Percentiles rank a stretch among this genome's conserved stretches.
Conservation (phyloP, 225 moss, liverwort and hornwort species). For the Neckera pumila region DNA sequence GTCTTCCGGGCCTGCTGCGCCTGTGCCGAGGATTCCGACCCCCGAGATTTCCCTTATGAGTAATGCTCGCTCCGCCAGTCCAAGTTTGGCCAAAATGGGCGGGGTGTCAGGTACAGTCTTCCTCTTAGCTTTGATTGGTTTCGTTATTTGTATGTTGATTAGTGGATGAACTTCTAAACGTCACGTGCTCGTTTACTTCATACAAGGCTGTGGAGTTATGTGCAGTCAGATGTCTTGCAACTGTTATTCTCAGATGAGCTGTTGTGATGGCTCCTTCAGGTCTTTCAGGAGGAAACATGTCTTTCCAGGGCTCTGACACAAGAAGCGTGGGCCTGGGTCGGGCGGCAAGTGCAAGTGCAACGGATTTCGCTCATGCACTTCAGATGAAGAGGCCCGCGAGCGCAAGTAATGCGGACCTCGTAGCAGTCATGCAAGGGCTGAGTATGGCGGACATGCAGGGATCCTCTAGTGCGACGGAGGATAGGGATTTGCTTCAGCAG, state of each 20-base stretch:
- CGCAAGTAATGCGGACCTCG: slow-evolving; percentile 70
- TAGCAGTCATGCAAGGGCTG: slow-evolving; percentile 62
- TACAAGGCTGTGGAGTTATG: background rate
- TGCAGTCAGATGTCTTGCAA: background rate
- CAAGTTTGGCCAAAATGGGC: slow-evolving; percentile 24
- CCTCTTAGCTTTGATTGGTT: background rate
- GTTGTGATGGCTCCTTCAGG: background rate
- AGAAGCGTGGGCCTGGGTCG: slow-evolving; percentile 13
- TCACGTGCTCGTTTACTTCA: background rate
- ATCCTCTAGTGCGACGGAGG: slow-evolving; percentile 24
- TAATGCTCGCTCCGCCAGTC: slow-evolving; percentile 58
- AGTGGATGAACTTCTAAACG: background rate
- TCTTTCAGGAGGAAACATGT: slow-evolving; percentile 27
- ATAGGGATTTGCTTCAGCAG: slow-evolving; percentile 38
- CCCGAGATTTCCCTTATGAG: slow-evolving; percentile 19
- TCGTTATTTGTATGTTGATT: background rate
- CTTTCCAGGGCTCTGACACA: slow-evolving; percentile 24
- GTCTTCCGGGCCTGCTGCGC: slow-evolving; percentile 44
- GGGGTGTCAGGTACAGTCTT: slow-evolving; percentile 19
- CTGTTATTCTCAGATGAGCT: background rate
- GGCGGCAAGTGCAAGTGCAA: slow-evolving; percentile 35
- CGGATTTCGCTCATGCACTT: slow-evolving; percentile 27
- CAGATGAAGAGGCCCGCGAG: slow-evolving; percentile 56
- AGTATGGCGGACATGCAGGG: slow-evolving; percentile 63
- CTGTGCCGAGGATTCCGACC: slow-evolving; percentile 45